Evolutionary conservation across 306 rosid species (phyloP), one percentile per base, ranked within the genome.

Genomic region (Quercus suber): DNA sequence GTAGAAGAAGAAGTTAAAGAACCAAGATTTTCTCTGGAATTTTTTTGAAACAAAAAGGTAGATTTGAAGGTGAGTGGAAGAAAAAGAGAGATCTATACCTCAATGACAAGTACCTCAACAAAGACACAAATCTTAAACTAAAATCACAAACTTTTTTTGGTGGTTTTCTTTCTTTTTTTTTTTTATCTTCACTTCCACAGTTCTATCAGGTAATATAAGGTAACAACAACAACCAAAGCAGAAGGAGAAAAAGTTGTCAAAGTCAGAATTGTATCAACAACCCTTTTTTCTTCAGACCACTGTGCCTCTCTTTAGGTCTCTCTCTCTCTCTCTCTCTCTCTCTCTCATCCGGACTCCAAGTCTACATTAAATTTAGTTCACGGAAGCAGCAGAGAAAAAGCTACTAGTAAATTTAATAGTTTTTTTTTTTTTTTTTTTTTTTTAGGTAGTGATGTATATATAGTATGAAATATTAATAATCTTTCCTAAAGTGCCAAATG

Each of bases 361-460:
- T 55, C 75, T 80, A 79, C 79, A 72, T 91, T 89, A 81, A 91
- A 87, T 85, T 73, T 74, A 78, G 84, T 87, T 90, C 82, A 86
- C 63, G 74, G 53, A 49, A 80, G 70, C 78, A 70, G 68, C 59
- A 60, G 61, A 71, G 8, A 67, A 81, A 88, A 84, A 71, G 86
- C 45, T 7, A 49, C 2, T 21, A 43, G 71, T 63, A 43, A 11
- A 71, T 37, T 43, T 57, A 68, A 61, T 27, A 21, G 41, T 51
- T 20, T 74, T 5, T 60, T 7, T 77, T 4, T 6, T 28, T 57
- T 71, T 63, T 12, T 12, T 30, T 65, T 33, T 65, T 3, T 7
- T 49, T 72, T 35, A 31, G 41, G 18, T 30, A 14, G 21, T 21
- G 12, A 13, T 25, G 14, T 64, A 45, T 68, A 31, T 74, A 53